These are phyloP conservation scores for Gossypium anomalum DNA, from an alignment of 345 rosid species.

Conservation along the genomic window DNA sequence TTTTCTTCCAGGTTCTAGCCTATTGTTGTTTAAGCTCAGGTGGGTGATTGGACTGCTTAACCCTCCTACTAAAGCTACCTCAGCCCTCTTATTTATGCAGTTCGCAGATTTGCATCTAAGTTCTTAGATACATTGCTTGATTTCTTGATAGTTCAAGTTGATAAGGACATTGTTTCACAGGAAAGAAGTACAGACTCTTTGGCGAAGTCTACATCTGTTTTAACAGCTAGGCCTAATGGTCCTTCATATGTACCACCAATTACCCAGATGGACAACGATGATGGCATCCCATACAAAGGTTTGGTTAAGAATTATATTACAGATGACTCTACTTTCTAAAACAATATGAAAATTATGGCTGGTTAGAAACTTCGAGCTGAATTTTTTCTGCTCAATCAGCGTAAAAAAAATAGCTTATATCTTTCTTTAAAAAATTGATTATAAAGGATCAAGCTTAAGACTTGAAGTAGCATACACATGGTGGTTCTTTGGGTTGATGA, in stretches of 20 bases:
- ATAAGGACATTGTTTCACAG: constrained; percentile 33
- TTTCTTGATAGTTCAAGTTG: constrained; percentile 1
- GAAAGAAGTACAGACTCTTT: constrained; percentile 67
- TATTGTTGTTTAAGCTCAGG: background rate
- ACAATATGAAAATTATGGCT: background rate
- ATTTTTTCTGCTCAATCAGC: background rate
- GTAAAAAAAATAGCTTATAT: background rate
- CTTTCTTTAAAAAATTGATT: background rate
- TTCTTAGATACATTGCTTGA: constrained; percentile 8
- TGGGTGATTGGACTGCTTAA: background rate
- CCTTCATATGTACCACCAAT: constrained; percentile 58
- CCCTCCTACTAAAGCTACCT: background rate
- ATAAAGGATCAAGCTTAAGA: background rate
- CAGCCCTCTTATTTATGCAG: background rate
- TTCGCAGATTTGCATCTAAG: background rate
- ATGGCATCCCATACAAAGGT: constrained; percentile 74
- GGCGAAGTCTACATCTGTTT: constrained; percentile 60
- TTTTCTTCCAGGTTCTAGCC: background rate
- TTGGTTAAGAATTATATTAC: background rate
- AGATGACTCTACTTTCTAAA: background rate
- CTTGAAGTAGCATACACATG: background rate
- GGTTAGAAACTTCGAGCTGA: background rate
- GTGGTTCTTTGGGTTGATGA: background rate
- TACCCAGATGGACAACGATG: constrained; percentile 59
- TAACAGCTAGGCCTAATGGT: constrained; percentile 58